phyloP scores from a whole-genome alignment of 352 stramenopile species.

The Nannochloropsis limnetica region DNA sequence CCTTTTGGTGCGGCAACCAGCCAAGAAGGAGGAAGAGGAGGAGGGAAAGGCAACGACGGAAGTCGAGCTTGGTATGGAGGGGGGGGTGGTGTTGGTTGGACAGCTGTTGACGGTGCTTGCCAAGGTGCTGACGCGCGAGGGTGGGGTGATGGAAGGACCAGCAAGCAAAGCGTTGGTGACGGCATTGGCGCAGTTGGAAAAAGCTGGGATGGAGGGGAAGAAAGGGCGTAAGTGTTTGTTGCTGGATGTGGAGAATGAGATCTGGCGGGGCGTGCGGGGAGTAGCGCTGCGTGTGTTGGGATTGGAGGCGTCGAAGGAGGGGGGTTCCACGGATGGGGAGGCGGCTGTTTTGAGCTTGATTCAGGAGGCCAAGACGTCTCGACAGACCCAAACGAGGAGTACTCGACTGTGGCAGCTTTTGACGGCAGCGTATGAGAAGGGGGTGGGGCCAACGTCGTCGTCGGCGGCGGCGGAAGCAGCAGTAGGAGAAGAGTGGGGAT shows the following conservation, averaged over 20 bases:
- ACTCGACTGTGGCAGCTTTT: not conserved
- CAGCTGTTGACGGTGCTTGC: not conserved
- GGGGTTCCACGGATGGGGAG: not conserved
- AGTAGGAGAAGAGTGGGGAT: not conserved
- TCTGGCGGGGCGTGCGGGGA: not conserved
- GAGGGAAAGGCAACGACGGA: not conserved
- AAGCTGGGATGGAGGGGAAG: not conserved
- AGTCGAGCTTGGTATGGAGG: not conserved
- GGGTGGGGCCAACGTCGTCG: not conserved
- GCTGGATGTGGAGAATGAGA: not conserved
- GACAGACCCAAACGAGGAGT: not conserved
- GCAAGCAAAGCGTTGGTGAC: constrained; percentile 10
- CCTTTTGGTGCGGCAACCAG: not conserved
- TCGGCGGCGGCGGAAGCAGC: not conserved
- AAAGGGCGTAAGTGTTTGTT: not conserved
- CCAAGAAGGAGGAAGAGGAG: not conserved
- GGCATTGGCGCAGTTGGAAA: constrained; percentile 16
- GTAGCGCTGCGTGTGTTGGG: constrained; percentile 2
- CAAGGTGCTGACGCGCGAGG: constrained; percentile 5
- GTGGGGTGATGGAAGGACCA: not conserved
- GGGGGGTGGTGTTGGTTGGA: not conserved
- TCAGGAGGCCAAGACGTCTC: not conserved
- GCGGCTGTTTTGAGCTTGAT: not conserved
- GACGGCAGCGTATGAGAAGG: not conserved
- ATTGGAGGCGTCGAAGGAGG: not conserved